phyloP scores from a whole-genome alignment of 177 flowering plant genomes.

The Vitis hybrid region DNA sequence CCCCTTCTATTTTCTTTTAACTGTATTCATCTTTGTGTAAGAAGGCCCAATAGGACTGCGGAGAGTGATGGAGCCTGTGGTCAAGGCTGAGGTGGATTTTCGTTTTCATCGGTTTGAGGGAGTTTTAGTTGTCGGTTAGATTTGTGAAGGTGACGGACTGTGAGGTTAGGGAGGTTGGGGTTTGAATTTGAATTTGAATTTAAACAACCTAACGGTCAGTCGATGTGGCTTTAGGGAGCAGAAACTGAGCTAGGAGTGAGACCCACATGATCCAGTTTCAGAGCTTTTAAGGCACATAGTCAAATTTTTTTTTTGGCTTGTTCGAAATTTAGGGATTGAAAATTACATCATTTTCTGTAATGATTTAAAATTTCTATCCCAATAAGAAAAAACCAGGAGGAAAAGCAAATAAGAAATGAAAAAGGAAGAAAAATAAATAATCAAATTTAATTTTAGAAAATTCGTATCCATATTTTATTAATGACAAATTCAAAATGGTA shows the following conservation, averaged over 20 bases:
- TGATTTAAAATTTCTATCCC: too few species aligned
- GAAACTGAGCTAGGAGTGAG: not conserved
- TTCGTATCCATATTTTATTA: too few species aligned
- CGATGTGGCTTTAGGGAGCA: conserved; percentile 7
- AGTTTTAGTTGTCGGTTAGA: conserved; percentile 2
- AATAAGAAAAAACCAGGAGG: too few species aligned
- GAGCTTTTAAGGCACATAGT: not conserved
- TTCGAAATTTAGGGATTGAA: too few species aligned
- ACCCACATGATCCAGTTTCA: too few species aligned
- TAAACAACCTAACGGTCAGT: conserved; percentile 29
- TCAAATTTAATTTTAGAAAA: too few species aligned
- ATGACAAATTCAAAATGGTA: too few species aligned
- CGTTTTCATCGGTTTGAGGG: not conserved
- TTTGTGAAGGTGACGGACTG: conserved; percentile 15
- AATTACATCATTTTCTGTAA: too few species aligned
- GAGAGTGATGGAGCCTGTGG: not conserved
- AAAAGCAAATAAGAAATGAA: too few species aligned
- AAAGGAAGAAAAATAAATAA: too few species aligned
- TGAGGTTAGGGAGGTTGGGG: not conserved
- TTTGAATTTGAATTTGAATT: conserved; percentile 34
- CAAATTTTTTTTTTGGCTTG: not conserved
- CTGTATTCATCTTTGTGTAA: not conserved
- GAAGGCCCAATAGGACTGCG: not conserved
- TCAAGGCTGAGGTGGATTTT: not conserved
- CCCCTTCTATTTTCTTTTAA: too few species aligned